Conservation (phyloP, 495 filamentous ascomycete species). For the Antarctomyces pellizariae region DNA sequence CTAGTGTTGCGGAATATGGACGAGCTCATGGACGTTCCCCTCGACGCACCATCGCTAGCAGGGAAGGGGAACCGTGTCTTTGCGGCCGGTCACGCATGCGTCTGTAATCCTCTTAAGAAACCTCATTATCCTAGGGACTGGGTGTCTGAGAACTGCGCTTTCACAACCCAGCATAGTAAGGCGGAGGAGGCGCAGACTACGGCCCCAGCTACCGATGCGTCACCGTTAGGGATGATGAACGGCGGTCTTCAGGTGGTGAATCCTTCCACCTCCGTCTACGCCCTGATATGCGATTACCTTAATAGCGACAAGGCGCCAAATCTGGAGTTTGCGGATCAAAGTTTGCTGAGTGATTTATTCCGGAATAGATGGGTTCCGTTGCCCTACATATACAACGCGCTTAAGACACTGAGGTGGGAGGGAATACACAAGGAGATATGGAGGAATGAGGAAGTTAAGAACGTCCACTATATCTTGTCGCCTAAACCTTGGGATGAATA, state of each 20-base stretch:
- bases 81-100: conserved; percentile 53
- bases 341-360: conserved; percentile 43
- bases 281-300: conserved; percentile 28
- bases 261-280: conserved; percentile 30
- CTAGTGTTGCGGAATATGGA: conserved; percentile 59
- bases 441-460: conserved; percentile 53
- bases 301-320: conserved; percentile 16
- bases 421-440: conserved; percentile 50
- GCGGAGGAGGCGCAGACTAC: conserved; percentile 30
- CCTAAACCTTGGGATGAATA: conserved; percentile 66
- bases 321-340: conserved; percentile 62
- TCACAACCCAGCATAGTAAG: conserved; percentile 38
- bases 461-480: conserved; percentile 56
- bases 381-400: conserved; percentile 61
- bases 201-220: conserved; percentile 22
- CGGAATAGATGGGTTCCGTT: conserved; percentile 43
- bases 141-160: conserved; percentile 54
- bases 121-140: conserved; percentile 54
- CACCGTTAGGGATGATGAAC: conserved; percentile 44
- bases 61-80: conserved; percentile 37
- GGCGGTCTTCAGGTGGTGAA: conserved; percentile 52
- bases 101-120: conserved; percentile 57
- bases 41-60: conserved; percentile 28
- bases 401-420: conserved; percentile 50
- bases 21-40: conserved; percentile 52